phyloP scores from a whole-genome alignment of 83 land plant species.

The Thuja plicata region DNA sequence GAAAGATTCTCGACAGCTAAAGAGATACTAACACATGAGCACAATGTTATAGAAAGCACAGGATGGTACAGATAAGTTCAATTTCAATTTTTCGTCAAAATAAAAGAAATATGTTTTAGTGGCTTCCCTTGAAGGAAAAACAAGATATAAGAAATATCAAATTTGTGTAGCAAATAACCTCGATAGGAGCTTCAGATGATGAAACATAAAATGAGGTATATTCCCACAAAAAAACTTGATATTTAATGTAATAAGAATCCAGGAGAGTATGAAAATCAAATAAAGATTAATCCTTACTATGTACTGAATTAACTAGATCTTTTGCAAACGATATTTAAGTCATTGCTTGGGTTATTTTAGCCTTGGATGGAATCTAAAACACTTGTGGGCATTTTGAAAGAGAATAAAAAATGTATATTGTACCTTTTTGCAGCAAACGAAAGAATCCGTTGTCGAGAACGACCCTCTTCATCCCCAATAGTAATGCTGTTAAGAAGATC shows the following conservation, averaged over 20 bases:
- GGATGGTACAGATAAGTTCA: neutral
- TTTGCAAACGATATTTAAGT: neutral
- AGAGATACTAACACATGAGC: neutral
- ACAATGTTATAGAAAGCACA: neutral
- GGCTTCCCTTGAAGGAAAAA: neutral
- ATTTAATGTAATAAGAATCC: neutral
- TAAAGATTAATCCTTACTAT: neutral
- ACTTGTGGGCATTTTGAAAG: neutral
- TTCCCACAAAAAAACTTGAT: neutral
- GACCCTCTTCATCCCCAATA: constrained; percentile 88
- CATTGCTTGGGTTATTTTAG: neutral
- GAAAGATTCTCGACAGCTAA: neutral
- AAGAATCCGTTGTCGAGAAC: constrained; percentile 92
- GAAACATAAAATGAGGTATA: neutral
- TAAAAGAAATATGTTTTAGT: neutral
- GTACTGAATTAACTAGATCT: neutral
- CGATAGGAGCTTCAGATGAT: neutral
- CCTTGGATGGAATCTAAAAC: neutral
- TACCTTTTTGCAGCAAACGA: constrained; percentile 93
- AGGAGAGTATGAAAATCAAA: neutral
- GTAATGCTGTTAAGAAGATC: constrained; percentile 78
- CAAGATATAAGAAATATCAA: neutral
- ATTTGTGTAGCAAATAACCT: neutral
- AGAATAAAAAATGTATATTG: neutral
- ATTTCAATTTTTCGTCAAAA: neutral